Conservation (phyloP, 106 monocot genomes). For the Gastrodia elata region DNA sequence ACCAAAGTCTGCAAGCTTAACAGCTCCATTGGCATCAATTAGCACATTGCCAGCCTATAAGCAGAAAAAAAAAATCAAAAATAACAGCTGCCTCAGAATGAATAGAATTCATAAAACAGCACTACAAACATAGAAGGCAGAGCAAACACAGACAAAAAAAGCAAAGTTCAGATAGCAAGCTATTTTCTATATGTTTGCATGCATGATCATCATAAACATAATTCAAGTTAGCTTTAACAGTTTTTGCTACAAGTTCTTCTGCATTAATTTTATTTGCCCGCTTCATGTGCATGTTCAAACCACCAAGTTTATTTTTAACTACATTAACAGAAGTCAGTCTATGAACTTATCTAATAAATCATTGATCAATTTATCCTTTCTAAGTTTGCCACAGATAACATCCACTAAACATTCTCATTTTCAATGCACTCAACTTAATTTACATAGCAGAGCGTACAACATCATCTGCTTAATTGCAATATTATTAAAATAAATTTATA, state of each 20-base stretch:
- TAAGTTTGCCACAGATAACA: background rate
- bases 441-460: too few relatives aligned
- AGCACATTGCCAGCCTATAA: constrained; percentile 90
- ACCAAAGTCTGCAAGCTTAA: constrained; percentile 92
- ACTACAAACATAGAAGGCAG: background rate
- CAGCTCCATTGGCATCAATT: constrained; percentile 67
- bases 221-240: background rate
- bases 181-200: background rate
- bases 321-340: background rate
- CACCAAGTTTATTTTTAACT: background rate
- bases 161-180: background rate
- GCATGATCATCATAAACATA: background rate
- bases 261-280: background rate
- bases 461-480: too few relatives aligned
- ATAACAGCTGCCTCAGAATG: background rate
- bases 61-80: background rate
- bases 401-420: background rate
- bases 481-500: too few relatives aligned
- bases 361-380: background rate
- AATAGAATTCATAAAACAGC: background rate
- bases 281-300: background rate
- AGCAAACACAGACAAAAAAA: background rate
- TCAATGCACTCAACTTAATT: background rate
- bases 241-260: background rate
- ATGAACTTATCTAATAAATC: background rate